Evolutionary conservation across 2,329 filamentous ascomycete species (phyloP).

Genomic region (Gyromitra esculenta): DNA sequence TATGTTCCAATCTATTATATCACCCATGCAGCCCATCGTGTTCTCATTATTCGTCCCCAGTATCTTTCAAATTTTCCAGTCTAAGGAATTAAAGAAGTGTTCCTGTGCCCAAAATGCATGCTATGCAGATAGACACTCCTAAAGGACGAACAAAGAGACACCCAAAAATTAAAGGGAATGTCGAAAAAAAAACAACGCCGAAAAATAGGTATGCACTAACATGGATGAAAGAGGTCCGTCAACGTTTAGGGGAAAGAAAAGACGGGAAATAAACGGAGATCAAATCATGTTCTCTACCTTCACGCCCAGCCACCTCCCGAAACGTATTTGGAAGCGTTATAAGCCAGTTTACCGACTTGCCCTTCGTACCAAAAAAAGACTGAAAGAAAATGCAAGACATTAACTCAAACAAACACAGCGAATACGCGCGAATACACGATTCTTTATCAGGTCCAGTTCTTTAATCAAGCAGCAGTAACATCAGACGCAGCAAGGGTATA

Average conservation of each 20-base stretch:
- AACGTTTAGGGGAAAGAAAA: conserved; percentile 10
- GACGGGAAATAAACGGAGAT: conserved; percentile 23
- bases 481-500: conserved; percentile 36
- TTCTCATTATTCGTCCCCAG: conserved; percentile 9
- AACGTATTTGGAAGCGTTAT: not conserved
- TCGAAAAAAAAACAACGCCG: conserved; percentile 24
- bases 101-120: not conserved
- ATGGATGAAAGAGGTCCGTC: conserved; percentile 9
- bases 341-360: conserved; percentile 3
- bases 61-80: conserved; percentile 7
- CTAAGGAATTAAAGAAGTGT: conserved; percentile 29
- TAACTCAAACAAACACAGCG: conserved; percentile 35
- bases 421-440: conserved; percentile 24
- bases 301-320: conserved; percentile 12
- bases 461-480: conserved; percentile 38
- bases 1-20: conserved; percentile 8
- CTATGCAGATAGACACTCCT: conserved; percentile 18
- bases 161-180: conserved; percentile 7
- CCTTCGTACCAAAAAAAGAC: conserved; percentile 22
- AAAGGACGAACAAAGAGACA: conserved; percentile 2
- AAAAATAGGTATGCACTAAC: conserved; percentile 29
- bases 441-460: not conserved
- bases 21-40: not conserved
- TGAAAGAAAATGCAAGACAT: conserved; percentile 20
- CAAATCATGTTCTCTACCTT: conserved; percentile 35